Evolutionary conservation across 306 rosid species (phyloP).

Genomic region (Fragaria ananassa): DNA sequence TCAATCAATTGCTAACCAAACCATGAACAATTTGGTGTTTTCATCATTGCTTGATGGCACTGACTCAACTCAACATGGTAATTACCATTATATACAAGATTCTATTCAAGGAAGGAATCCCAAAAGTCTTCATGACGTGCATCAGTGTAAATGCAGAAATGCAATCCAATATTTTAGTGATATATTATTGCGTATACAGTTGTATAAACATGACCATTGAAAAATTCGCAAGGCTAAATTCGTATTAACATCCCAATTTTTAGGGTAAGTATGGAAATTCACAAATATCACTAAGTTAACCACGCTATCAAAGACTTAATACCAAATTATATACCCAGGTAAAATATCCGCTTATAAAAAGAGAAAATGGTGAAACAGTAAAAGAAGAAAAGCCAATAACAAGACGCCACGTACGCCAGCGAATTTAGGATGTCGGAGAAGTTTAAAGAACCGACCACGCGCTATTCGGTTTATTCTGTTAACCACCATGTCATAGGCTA

Average conservation of each 20-base stretch:
- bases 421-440: background rate
- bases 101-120: background rate
- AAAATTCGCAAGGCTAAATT: background rate
- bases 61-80: background rate
- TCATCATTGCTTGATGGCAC: background rate
- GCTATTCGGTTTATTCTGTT: background rate
- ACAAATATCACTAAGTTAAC: background rate
- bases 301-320: background rate
- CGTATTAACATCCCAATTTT: background rate
- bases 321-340: background rate
- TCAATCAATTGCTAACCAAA: background rate
- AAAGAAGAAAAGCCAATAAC: background rate
- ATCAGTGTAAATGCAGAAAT: background rate
- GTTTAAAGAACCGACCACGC: background rate
- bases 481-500: background rate
- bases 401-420: slow-evolving; percentile 8
- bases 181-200: background rate
- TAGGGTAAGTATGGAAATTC: background rate
- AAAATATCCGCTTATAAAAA: background rate
- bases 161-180: background rate
- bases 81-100: background rate
- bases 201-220: background rate
- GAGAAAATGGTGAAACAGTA: background rate
- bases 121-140: slow-evolving; percentile 10
- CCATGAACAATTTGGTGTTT: background rate